Percentiles rank a stretch among this genome's conserved stretches.
phyloP scores from a whole-genome alignment of 257 asterid genomes.

The Lycium ferocissimum region DNA sequence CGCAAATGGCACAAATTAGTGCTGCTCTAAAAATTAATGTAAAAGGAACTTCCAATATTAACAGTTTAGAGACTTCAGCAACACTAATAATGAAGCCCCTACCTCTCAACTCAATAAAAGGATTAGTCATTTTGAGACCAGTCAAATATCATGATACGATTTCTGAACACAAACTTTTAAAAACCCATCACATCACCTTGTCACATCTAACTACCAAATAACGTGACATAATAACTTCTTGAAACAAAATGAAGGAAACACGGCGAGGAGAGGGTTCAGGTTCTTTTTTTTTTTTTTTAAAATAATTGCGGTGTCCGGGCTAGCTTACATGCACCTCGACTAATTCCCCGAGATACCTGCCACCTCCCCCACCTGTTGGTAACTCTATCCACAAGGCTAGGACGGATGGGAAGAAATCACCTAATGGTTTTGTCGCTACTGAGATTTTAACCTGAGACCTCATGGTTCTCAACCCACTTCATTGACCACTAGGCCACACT shows the following conservation, averaged over 20 bases:
- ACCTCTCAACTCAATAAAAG: conserved; percentile 9
- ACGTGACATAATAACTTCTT: conserved; percentile 30
- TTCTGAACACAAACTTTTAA: conserved; percentile 23
- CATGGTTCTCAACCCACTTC: no score
- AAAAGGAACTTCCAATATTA: neutral
- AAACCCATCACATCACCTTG: conserved; percentile 26
- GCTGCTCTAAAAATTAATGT: neutral
- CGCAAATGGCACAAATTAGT: conserved; percentile 1
- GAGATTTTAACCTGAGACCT: no score
- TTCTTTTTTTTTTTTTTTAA: neutral
- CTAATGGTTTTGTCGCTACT: no score
- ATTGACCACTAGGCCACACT: no score
- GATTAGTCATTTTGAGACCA: neutral
- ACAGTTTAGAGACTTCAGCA: neutral
- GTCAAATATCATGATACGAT: neutral
- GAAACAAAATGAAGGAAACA: conserved; percentile 12
- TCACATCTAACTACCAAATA: conserved; percentile 30
- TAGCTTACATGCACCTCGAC: no score
- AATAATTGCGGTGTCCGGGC: no score
- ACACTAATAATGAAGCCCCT: conserved; percentile 20
- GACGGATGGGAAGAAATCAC: no score
- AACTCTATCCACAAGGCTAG: no score
- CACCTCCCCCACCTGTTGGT: no score
- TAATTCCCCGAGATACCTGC: no score
- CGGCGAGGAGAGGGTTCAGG: neutral